These are phyloP conservation scores for Globisporangium echinulatum DNA, from an alignment of 352 stramenopile genomes.

Conservation along the genomic window DNA sequence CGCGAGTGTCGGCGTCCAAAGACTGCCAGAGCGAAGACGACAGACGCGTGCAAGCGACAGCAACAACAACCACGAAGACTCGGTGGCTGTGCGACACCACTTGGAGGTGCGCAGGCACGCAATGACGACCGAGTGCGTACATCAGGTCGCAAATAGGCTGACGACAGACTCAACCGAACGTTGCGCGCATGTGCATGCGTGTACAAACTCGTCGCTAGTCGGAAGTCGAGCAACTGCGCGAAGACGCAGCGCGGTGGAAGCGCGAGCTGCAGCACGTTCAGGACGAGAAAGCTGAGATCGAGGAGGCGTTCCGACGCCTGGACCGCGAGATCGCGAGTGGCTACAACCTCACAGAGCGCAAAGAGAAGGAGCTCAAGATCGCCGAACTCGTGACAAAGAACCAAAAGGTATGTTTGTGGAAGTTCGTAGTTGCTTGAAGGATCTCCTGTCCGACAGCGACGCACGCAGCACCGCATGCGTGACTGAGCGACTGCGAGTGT, in stretches of 20 bases:
- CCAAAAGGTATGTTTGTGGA: slow-evolving; percentile 20
- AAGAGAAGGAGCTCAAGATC: slow-evolving; percentile 61
- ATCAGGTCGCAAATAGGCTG: background rate
- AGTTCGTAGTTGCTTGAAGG: background rate
- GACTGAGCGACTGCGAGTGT: no score
- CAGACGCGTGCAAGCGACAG: slow-evolving; percentile 1
- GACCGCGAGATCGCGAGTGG: slow-evolving; percentile 46
- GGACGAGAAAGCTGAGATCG: slow-evolving; percentile 36
- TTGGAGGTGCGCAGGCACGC: slow-evolving; percentile 14
- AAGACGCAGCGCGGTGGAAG: slow-evolving; percentile 17
- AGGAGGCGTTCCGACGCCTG: slow-evolving; percentile 40
- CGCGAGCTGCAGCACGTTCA: slow-evolving; percentile 30
- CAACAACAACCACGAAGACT: slow-evolving; percentile 27
- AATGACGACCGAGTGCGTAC: no score
- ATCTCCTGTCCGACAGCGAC: no score
- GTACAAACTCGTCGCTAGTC: background rate
- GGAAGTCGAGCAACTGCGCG: slow-evolving; percentile 22
- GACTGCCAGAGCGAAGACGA: background rate
- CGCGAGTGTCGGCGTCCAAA: background rate
- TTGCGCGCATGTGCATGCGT: background rate
- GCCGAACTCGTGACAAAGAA: slow-evolving; percentile 54
- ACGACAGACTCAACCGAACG: background rate
- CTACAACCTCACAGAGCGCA: slow-evolving; percentile 48
- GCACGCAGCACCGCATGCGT: background rate
- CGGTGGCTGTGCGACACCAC: slow-evolving; percentile 5